phyloP scores from a whole-genome alignment of 2,329 filamentous ascomycete species.

The Aspergillus fumigatus region DNA sequence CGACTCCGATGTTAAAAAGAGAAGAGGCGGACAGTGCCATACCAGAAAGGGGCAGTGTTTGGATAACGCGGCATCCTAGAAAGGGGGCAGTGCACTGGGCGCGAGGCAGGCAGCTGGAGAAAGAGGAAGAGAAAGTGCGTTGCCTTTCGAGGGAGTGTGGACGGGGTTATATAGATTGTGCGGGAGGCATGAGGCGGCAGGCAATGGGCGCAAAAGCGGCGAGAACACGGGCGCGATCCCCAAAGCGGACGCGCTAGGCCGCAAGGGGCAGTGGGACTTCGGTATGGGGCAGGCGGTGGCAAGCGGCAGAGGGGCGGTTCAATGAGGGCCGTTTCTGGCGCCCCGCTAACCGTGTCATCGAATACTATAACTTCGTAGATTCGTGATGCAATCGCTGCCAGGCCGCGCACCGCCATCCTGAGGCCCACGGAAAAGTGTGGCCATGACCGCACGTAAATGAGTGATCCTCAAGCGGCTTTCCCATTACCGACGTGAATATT shows the following conservation, averaged over 20 bases:
- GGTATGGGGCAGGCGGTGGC: slow-evolving; percentile 14
- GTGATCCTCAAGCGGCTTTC: too few species aligned
- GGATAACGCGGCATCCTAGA: slow-evolving; percentile 2
- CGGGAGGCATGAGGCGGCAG: slow-evolving; percentile 9
- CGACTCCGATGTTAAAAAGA: background rate
- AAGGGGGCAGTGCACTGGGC: background rate
- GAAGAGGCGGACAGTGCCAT: background rate
- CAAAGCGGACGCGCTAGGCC: slow-evolving; percentile 14
- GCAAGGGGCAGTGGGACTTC: slow-evolving; percentile 11
- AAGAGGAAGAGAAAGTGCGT: slow-evolving; percentile 22
- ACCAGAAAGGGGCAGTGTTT: slow-evolving; percentile 1
- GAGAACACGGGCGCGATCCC: slow-evolving; percentile 13
- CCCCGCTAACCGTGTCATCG: slow-evolving; percentile 20
- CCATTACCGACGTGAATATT: too few species aligned
- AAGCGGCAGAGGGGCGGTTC: slow-evolving; percentile 11
- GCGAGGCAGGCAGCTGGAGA: slow-evolving; percentile 5
- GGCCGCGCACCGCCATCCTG: too few species aligned
- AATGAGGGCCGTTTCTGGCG: slow-evolving; percentile 17
- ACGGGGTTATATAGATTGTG: slow-evolving; percentile 23
- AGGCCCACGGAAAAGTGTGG: too few species aligned
- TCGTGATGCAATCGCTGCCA: too few species aligned
- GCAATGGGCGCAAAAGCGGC: slow-evolving; percentile 16
- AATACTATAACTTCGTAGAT: too few species aligned
- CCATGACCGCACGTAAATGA: too few species aligned
- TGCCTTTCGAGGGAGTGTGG: slow-evolving; percentile 14